Percentiles rank a stretch among this genome's conserved stretches.
Evolutionary conservation across 2,329 filamentous ascomycete species (phyloP).

Genomic region (Talaromyces sp.): DNA sequence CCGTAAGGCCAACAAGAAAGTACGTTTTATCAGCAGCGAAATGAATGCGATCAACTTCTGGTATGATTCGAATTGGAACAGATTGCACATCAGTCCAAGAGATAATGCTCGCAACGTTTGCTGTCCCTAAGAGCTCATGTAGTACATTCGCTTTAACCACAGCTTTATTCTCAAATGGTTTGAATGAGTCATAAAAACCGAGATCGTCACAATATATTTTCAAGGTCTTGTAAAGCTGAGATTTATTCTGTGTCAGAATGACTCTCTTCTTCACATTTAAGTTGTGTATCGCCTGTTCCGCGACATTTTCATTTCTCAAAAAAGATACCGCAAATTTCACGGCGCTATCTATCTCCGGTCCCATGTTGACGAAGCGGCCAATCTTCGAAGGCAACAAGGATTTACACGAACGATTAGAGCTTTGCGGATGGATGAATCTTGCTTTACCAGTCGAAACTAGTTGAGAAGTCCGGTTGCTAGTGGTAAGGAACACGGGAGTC

Average conservation of each 20-base stretch:
- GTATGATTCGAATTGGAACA: background rate
- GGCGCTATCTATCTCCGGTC: background rate
- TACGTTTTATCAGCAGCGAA: slow-evolving; percentile 31
- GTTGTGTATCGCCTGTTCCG: background rate
- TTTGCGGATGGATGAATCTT: background rate
- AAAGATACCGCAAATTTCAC: background rate
- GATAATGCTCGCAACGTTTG: background rate
- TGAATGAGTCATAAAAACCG: background rate
- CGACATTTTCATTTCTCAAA: background rate
- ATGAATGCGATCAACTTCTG: slow-evolving; percentile 7
- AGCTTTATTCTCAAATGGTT: background rate
- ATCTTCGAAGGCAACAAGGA: background rate
- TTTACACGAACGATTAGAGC: background rate
- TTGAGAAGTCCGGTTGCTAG: background rate
- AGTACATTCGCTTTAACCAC: background rate
- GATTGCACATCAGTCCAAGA: slow-evolving; percentile 1
- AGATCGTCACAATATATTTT: background rate
- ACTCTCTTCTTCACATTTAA: background rate
- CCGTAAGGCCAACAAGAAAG: slow-evolving; percentile 29
- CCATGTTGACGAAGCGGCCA: slow-evolving; percentile 3
- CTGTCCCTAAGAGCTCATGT: background rate
- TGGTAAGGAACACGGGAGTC: background rate
- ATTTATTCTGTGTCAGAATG: background rate
- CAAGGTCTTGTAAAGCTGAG: background rate
- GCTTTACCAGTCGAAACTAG: background rate